A percentile compares a stretch with the other conserved stretches of the same genome.
Evolutionary conservation across 164 flowering plant genomes (phyloP).

Genomic region (Tetracentron sinense): DNA sequence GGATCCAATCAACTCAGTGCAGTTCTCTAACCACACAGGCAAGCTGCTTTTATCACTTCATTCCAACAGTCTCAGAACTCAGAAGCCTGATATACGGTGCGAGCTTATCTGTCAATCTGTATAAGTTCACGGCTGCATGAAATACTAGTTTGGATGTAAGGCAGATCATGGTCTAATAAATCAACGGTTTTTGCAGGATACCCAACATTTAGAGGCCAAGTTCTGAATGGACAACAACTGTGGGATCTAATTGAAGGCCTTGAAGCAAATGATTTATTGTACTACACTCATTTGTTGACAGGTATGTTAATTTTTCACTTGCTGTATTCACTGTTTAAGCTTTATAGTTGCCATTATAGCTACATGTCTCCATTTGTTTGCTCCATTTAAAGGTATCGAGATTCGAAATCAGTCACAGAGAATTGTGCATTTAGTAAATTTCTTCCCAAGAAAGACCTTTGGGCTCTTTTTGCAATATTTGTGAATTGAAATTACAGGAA

Average conservation of each 20-base stretch:
- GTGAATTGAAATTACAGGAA: too few relatives aligned
- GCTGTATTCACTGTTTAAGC: not conserved
- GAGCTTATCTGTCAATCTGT: conserved; percentile 32
- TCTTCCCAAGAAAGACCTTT: too few relatives aligned
- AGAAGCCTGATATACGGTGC: conserved; percentile 48
- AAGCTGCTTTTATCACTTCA: conserved; percentile 64
- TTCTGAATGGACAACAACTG: conserved; percentile 83
- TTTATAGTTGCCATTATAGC: too few relatives aligned
- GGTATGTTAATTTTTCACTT: conserved; percentile 38
- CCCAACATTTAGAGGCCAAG: conserved; percentile 97
- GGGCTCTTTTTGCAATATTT: too few relatives aligned
- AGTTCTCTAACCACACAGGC: conserved; percentile 99
- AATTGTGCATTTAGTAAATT: too few relatives aligned
- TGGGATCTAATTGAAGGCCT: conserved; percentile 94
- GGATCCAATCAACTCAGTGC: conserved; percentile 97
- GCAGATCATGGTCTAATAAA: conserved; percentile 21
- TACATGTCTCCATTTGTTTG: not conserved
- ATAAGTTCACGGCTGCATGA: conserved; percentile 35
- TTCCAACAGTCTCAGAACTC: conserved; percentile 37
- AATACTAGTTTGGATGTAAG: conserved; percentile 16
- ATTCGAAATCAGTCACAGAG: too few relatives aligned
- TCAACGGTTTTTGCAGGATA: conserved; percentile 61
- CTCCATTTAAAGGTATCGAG: too few relatives aligned
- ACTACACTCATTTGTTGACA: conserved; percentile 91
- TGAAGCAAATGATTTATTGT: conserved; percentile 74